These are phyloP conservation scores for Pseudogymnoascus sp. DNA, from an alignment of 2,329 filamentous ascomycete species.

Conservation along the genomic window DNA sequence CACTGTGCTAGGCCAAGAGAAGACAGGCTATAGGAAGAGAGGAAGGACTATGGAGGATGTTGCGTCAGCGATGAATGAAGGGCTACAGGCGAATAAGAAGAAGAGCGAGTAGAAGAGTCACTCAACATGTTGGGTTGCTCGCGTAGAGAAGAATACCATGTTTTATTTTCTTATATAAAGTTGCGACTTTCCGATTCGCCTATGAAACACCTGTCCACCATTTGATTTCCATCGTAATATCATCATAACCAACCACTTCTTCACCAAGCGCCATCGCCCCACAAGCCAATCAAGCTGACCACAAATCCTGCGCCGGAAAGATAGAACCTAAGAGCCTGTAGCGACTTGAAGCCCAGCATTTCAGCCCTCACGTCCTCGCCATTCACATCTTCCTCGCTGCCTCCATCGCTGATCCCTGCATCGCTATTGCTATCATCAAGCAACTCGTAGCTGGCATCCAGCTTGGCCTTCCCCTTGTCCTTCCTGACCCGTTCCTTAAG, in stretches of 20 bases:
- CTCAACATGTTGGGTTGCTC: background rate
- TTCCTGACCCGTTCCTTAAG: conserved; percentile 26
- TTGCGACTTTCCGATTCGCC: background rate
- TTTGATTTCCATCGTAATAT: conserved; percentile 4
- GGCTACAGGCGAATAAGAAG: conserved; percentile 35
- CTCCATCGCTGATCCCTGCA: conserved; percentile 38
- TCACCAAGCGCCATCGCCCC: conserved; percentile 47
- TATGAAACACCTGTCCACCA: conserved; percentile 4
- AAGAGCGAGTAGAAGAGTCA: conserved; percentile 22
- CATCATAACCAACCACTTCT: background rate
- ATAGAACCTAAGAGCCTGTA: conserved; percentile 44
- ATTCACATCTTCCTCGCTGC: conserved; percentile 41
- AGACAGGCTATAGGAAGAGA: conserved; percentile 45
- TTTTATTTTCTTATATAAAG: conserved; percentile 6
- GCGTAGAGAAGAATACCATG: background rate
- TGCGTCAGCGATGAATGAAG: conserved; percentile 40
- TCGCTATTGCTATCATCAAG: conserved; percentile 46
- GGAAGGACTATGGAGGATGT: conserved; percentile 51
- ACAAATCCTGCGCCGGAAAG: conserved; percentile 48
- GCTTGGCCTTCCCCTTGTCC: conserved; percentile 25
- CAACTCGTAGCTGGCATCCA: conserved; percentile 67
- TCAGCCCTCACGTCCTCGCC: conserved; percentile 52
- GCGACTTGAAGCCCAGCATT: conserved; percentile 46
- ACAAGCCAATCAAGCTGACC: conserved; percentile 56
- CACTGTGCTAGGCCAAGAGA: conserved; percentile 50